Conservation (phyloP, 306 rosid genomes). For the Dryas alaskensis region DNA sequence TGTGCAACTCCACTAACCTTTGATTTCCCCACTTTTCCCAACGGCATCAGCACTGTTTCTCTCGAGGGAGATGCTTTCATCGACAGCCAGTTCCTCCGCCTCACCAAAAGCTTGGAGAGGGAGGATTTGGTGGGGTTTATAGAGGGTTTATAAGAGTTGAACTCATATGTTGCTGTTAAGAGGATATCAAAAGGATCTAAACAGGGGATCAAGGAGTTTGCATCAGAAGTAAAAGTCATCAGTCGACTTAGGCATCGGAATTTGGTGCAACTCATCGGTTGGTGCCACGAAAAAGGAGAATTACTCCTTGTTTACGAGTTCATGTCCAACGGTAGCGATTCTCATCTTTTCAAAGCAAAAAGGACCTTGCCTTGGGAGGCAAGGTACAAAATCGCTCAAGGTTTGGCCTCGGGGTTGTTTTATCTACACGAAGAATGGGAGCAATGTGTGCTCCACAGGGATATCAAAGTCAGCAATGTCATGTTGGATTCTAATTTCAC, state of each 20-base stretch:
- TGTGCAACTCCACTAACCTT: not conserved
- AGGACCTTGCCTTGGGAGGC: slow-evolving; percentile 24
- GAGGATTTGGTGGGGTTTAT: slow-evolving; percentile 13
- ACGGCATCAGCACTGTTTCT: not conserved
- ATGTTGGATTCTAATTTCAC: slow-evolving; percentile 31
- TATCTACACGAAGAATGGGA: slow-evolving; percentile 37
- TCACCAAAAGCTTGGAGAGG: slow-evolving; percentile 16
- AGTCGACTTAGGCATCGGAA: slow-evolving; percentile 39
- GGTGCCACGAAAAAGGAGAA: slow-evolving; percentile 38
- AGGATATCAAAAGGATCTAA: slow-evolving; percentile 27
- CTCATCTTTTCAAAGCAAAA: slow-evolving; percentile 14
- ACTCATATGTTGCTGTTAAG: slow-evolving; percentile 42
- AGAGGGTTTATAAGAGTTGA: slow-evolving; percentile 12
- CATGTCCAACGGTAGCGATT: slow-evolving; percentile 36
- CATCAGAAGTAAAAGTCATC: slow-evolving; percentile 36
- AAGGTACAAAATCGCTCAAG: slow-evolving; percentile 29
- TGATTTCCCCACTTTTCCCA: not conserved
- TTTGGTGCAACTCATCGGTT: slow-evolving; percentile 37
- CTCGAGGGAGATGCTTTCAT: not conserved
- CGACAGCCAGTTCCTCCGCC: not conserved
- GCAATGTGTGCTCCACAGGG: slow-evolving; percentile 36
- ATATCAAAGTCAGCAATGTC: slow-evolving; percentile 39
- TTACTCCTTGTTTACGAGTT: slow-evolving; percentile 22
- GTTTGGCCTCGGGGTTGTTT: slow-evolving; percentile 27
- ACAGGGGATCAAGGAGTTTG: slow-evolving; percentile 35